Evolutionary conservation across 2,329 filamentous ascomycete species (phyloP), one percentile per base, ranked within the genome.

Genomic region (Paracorniculantispora psalliotae): DNA sequence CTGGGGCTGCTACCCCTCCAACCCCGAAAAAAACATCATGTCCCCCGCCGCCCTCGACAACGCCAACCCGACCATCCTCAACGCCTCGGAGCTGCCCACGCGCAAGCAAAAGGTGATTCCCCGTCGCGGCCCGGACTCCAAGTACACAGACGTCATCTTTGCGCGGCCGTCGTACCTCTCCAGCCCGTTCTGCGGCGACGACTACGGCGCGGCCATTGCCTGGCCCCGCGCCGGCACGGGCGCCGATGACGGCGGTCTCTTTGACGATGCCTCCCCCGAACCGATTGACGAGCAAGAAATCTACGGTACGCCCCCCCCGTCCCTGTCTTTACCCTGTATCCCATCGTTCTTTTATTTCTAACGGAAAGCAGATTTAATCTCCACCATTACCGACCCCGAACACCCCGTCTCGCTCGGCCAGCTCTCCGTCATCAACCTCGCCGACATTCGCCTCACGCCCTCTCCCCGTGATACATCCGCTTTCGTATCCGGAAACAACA

Each of bases 261-360:
- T 83, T 53, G 83, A 86, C 60, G 84, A 87, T 60, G 81, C 85
- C 51, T 77, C 79, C 1, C 80, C 86, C 37, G 92, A 97, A 67
- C 89, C 90, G 59, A 96, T 99, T 65, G 94, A 99, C 70, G 91
- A 96, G 72, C 94, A 97, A 73, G 94, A 99, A 75, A 93, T 99
- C 44, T 99, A 93, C 28, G 52, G 52, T 55, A 55, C 8, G n/a
- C 4, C 5, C 9, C n/a, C 19, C 12, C 17, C 23, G 9, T 7
- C 17, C n/a, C 9, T 28, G 10, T 17, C 23, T 47, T 15, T 12
- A 33, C 6, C 12, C 6, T 12, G 30, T 12, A 12, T 33, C 6
- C 30, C 6, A 33, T 6, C 6, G 6, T 6, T 33, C 30, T 33
- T 33, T 12, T 33, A 6, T 33, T 12, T 33, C 6, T 6, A 6